phyloP scores from a whole-genome alignment of 768 basidiomycete species.

The Panaeolus papilionaceus region DNA sequence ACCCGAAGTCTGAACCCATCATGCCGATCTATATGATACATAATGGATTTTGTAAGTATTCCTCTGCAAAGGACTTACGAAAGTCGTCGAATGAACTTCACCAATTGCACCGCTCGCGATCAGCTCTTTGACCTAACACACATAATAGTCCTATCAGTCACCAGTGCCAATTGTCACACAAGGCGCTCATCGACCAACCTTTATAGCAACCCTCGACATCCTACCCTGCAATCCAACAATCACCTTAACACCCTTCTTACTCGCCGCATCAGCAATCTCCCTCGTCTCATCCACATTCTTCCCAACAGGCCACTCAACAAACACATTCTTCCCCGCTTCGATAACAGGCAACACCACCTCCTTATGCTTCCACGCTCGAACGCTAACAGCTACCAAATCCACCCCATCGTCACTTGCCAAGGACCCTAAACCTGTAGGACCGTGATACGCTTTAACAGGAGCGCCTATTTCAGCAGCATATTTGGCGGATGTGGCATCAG shows the following conservation, averaged over 20 bases:
- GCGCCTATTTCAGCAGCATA: not conserved
- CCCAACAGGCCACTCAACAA: conserved; percentile 47
- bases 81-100: not conserved
- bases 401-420: conserved; percentile 38
- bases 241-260: not conserved
- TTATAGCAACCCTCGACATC: not conserved
- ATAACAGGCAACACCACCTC: conserved; percentile 35
- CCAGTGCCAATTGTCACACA: not conserved
- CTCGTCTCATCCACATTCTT: conserved; percentile 34
- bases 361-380: conserved; percentile 36
- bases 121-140: not conserved
- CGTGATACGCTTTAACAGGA: not conserved
- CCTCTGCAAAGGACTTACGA: not conserved
- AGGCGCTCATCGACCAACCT: not conserved
- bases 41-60: not conserved
- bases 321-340: conserved; percentile 42
- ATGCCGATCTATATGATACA: not conserved
- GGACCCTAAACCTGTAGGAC: not conserved
- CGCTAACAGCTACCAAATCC: conserved; percentile 41
- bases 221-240: not conserved
- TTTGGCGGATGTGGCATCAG: not conserved
- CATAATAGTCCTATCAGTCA: too few relatives aligned
- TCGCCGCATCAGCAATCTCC: conserved; percentile 38
- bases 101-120: not conserved
- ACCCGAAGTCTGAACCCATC: not conserved